Conservation (phyloP, 2,329 filamentous ascomycete genomes). For the Dryadomyces quercus-mongolicae region DNA sequence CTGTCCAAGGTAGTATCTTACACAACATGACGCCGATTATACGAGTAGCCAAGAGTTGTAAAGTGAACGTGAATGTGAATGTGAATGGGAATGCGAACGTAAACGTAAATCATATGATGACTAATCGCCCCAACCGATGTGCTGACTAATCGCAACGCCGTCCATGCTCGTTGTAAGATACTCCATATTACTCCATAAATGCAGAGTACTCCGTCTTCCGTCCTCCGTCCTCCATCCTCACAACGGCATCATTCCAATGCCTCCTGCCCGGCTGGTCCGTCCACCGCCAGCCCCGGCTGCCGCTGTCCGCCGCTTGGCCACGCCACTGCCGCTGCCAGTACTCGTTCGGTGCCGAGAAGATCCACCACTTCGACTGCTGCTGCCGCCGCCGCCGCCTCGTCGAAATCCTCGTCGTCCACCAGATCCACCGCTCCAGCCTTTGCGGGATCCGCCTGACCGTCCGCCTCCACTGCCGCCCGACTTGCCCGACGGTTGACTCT, state of each 20-base stretch:
- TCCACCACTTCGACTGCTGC: slow-evolving; percentile 2
- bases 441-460: slow-evolving; percentile 13
- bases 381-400: slow-evolving; percentile 4
- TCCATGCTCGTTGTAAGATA: no score
- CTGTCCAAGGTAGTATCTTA: no score
- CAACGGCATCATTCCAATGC: slow-evolving; percentile 15
- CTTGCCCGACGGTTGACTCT: slow-evolving; percentile 7
- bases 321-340: slow-evolving; percentile 9
- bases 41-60: no score
- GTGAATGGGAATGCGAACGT: no score
- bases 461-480: slow-evolving; percentile 12
- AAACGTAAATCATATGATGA: no score
- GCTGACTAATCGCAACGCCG: no score
- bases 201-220: background rate
- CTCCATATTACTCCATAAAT: no score
- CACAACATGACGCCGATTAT: no score
- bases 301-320: slow-evolving; percentile 5
- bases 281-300: background rate
- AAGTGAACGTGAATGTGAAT: no score
- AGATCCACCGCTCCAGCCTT: background rate
- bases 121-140: no score
- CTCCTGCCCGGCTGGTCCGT: slow-evolving; percentile 2
- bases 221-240: background rate
- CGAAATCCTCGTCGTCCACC: slow-evolving; percentile 9
- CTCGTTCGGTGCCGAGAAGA: slow-evolving; percentile 2